These are phyloP conservation scores for Elsinoe fawcettii DNA, from an alignment of 2,329 filamentous ascomycete genomes.

Conservation along the genomic window DNA sequence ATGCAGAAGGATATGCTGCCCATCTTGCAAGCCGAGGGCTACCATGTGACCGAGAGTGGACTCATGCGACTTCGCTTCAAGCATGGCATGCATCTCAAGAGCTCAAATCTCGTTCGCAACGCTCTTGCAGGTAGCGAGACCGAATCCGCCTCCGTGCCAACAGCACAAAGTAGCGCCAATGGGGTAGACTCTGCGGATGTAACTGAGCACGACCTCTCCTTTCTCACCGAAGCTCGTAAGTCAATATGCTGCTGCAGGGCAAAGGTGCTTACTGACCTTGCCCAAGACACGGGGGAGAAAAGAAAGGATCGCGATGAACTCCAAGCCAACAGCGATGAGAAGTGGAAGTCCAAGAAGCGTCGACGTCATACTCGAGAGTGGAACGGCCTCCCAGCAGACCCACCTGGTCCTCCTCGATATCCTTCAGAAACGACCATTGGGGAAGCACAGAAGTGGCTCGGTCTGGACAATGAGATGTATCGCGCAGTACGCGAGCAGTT, in stretches of 20 bases:
- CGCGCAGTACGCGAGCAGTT: conserved; percentile 58
- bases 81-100: conserved; percentile 42
- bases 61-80: conserved; percentile 61
- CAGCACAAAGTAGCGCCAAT: background rate
- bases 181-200: background rate
- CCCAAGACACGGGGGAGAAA: conserved; percentile 42
- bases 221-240: background rate
- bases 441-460: conserved; percentile 64
- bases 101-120: conserved; percentile 18
- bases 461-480: conserved; percentile 57
- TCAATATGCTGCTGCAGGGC: background rate
- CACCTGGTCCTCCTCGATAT: conserved; percentile 62
- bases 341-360: conserved; percentile 57
- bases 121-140: conserved; percentile 6
- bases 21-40: conserved; percentile 63
- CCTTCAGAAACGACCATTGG: conserved; percentile 77
- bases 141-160: conserved; percentile 6
- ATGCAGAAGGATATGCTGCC: conserved; percentile 66
- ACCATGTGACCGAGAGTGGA: conserved; percentile 62
- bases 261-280: background rate
- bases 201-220: background rate
- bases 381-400: conserved; percentile 60
- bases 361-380: conserved; percentile 61
- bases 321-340: conserved; percentile 48
- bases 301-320: conserved; percentile 17